Conservation (phyloP, 164 flowering plant genomes). For the Aristolochia fimbriata region DNA sequence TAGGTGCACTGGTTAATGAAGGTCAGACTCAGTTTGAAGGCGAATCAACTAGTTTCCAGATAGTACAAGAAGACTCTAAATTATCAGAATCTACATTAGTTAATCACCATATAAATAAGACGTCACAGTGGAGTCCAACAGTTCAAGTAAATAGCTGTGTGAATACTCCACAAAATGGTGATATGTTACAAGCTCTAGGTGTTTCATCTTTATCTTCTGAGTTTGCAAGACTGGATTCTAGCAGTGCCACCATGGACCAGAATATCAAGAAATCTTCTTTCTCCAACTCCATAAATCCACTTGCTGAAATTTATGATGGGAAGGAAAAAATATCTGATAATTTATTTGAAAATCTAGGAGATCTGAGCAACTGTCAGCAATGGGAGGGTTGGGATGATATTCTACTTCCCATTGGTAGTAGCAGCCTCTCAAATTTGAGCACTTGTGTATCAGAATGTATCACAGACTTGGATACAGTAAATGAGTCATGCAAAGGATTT, state of each 20-base stretch:
- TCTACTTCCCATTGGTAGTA: conserved; percentile 16
- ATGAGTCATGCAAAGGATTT: conserved; percentile 34
- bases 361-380: conserved; percentile 16
- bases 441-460: conserved; percentile 24
- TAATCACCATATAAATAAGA: conserved; percentile 9
- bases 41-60: conserved; percentile 9
- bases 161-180: conserved; percentile 9
- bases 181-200: conserved; percentile 19
- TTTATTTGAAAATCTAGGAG: conserved; percentile 27
- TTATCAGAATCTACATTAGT: conserved; percentile 10
- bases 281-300: conserved; percentile 22
- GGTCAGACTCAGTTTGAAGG: conserved; percentile 10
- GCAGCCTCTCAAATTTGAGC: conserved; percentile 14
- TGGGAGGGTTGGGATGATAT: conserved; percentile 31
- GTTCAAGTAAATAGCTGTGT: conserved; percentile 15
- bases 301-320: conserved; percentile 9
- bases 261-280: conserved; percentile 16
- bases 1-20: conserved; percentile 5
- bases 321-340: conserved; percentile 20
- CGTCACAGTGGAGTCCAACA: conserved; percentile 30
- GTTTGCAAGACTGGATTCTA: conserved; percentile 9
- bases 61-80: conserved; percentile 13
- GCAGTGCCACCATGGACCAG: neutral
- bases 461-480: conserved; percentile 25
- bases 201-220: conserved; percentile 15